These are phyloP conservation scores for Solanum infundibuliforme DNA, from an alignment of 257 asterid genomes.

Conservation along the genomic window DNA sequence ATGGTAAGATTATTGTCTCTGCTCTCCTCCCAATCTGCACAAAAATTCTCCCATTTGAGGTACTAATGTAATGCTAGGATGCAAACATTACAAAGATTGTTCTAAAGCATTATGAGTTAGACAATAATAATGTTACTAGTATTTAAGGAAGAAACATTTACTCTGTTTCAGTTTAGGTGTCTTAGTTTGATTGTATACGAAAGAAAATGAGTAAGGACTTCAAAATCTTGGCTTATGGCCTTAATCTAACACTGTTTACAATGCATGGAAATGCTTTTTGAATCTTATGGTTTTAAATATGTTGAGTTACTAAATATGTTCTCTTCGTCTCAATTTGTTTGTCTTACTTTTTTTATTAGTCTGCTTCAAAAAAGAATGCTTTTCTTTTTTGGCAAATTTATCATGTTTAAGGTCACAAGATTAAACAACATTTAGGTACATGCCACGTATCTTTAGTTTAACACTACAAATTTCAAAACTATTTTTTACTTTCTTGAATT, in stretches of 20 bases:
- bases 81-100: background rate
- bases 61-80: background rate
- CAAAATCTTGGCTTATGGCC: background rate
- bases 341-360: background rate
- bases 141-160: background rate
- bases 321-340: background rate
- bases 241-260: background rate
- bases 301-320: background rate
- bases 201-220: background rate
- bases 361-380: too few species aligned
- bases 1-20: conserved; percentile 68
- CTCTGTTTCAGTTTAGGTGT: too few species aligned
- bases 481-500: background rate
- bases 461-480: background rate
- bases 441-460: background rate
- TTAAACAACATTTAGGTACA: background rate
- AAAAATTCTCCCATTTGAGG: background rate
- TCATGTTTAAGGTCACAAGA: background rate
- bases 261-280: background rate
- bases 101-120: background rate
- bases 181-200: background rate
- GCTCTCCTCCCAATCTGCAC: conserved; percentile 65
- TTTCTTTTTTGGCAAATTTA: background rate
- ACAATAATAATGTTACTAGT: background rate
- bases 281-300: background rate